Base-by-base conservation (phyloP, 1,284 basidiomycete genomes). In the Salmacisia buchloeana region DNA sequence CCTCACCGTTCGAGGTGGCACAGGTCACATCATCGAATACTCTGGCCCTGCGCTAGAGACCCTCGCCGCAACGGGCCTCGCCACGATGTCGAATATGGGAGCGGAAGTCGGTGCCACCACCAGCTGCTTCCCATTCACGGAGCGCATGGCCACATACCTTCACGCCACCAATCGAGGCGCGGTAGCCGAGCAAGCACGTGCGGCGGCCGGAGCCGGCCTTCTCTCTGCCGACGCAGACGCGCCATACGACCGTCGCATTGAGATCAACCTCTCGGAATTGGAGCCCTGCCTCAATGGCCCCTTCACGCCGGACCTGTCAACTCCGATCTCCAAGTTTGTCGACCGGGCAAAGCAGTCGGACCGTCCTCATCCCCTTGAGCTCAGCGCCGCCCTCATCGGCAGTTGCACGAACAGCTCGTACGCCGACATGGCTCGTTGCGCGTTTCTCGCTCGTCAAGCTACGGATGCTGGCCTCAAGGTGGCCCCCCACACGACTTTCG, bases 71-170 rank as follows among this genome's bases (percentile, higher is more conserved):
- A 98, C 96, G 67, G 94, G 91, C 84, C 73, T 97, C 59, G 93
- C 94, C 0, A 97, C 93, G 3, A 90, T 97, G 67, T 89, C 91
- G 63, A 97, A 97, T 82, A 99, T 98, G 96, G 96, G 96, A 65
- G 96, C 96, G 25, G 96, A 99, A 83, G 92, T 98, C 29, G 96
- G 96, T 54, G 96, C 96, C 6, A 99, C 96, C 2, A 97, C 96
- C 0, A 94, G 92, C 1, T 92, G 91, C 2, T 99, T 99, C 85
- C 94, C 94, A 13, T 98, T 97, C 82, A 93, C 92, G 6, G 81
- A 85, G 13, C 74, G 63, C 73, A 98, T 98, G 94, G 85, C 87
- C 39, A 84, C 86, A 31, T 98, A 98, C 82, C 86, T 99, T 33
- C 83, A 86, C 70, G 93, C 93, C 13, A 98, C 96, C 15, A 89